These are phyloP conservation scores for Avena insularis DNA, from an alignment of 176 grass and related monocot species.

Conservation along the genomic window DNA sequence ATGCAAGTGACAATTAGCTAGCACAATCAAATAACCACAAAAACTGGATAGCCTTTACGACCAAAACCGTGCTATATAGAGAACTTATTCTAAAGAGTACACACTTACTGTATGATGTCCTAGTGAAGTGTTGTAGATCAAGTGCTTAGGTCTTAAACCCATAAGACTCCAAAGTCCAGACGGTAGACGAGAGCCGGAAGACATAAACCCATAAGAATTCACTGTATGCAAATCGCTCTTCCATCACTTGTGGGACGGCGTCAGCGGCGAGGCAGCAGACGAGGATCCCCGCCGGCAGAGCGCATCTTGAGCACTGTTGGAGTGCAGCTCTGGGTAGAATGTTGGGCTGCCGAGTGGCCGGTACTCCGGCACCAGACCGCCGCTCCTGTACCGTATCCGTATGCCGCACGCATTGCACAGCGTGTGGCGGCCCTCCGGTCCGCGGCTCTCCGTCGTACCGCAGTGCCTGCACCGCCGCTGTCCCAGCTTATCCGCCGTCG, in stretches of 20 bases:
- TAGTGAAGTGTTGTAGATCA: no score
- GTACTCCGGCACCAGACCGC: constrained; percentile 62
- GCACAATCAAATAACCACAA: no score
- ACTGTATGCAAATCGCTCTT: neutral
- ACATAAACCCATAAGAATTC: neutral
- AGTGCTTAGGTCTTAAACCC: no score
- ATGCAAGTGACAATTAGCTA: no score
- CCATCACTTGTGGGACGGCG: neutral
- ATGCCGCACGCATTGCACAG: constrained; percentile 79
- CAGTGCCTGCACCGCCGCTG: constrained; percentile 55
- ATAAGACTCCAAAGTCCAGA: no score
- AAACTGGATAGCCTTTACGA: no score
- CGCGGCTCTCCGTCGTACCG: constrained; percentile 39
- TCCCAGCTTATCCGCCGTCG: neutral
- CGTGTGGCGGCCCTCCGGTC: constrained; percentile 45
- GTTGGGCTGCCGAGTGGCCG: constrained; percentile 59
- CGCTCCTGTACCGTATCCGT: constrained; percentile 45
- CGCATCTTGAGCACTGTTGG: constrained; percentile 42
- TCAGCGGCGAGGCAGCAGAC: neutral
- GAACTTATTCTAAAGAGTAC: no score
- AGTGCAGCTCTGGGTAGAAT: constrained; percentile 57
- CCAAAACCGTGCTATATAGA: no score
- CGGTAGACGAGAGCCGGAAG: neutral
- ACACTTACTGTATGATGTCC: no score
- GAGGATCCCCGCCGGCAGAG: neutral